Evolutionary conservation across 331 rosid genomes (phyloP), one percentile per base, ranked within the genome.

Genomic region (Acacia concinna): DNA sequence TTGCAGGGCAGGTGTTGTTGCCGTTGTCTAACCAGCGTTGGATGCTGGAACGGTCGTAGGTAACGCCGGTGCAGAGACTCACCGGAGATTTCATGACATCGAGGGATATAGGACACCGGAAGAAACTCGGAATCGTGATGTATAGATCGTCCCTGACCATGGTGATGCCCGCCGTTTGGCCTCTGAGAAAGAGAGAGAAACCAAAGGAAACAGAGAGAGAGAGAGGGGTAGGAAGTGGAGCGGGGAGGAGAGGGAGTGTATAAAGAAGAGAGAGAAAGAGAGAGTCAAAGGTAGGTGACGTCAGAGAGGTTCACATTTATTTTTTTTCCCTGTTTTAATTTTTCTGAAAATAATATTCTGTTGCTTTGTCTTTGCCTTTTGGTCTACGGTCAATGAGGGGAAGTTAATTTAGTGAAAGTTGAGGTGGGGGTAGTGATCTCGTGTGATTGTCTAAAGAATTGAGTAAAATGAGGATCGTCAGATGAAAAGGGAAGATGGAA

Each of bases 41-140:
- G 87, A 95, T 93, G 82, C 96, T 87, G 80, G 97, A 81, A 41
- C 99, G 97, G 85, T 95, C 99, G 85, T 95, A 95, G 52, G 99
- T 95, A 0, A 92, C 97, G 3, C 99, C 99, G 82, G 99, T 95
- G 81, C 91, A 90, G 52, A 95, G 88, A 60, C 98, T 93, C 13
- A 95, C 99, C 7, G 99, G 99, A 66, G 98, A 95, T 78, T 85
- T 90, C 99, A 95, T 95, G 27, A 95, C 87, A 72, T 95, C 99
- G 0, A 93, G 88, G 0, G 98, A 90, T 31, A 95, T 95, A 2
- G 99, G 99, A 30, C 99, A 95, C 46, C 91, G 81, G 85, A 95
- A 95, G 56, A 89, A 85, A 79, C 86, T 93, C 8, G 97, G 98
- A 41, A 91, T 87, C 8, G 90, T 83, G 71, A 95, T 83, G 88